Evolutionary conservation across 1,284 basidiomycete species (phyloP), one percentile per base, ranked within the genome.

Genomic region (Microbotryomycetes sp.): DNA sequence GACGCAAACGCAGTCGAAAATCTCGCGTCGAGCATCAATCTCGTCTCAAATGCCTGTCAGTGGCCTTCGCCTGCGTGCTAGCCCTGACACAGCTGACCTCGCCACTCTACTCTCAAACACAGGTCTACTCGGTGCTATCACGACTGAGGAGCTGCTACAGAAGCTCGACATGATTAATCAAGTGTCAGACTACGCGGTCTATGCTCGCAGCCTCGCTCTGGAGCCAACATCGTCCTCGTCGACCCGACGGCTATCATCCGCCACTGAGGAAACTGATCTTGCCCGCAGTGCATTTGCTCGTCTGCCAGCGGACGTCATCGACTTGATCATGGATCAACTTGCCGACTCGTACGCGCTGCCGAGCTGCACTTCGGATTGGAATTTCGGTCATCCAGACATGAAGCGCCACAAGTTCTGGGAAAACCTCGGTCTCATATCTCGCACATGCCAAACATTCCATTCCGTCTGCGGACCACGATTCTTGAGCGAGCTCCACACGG

Each of bases 301-400:
- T n/a, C 56, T 64, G 4, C 62, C 62, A 3, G 54, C 31, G 27
- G 62, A 64, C 46, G 21, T 64, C 1, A 21, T 64, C 45, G 24
- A 45, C 45, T 53, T 64, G 45, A 49, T 64, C 45, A n/a, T 64
- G 15, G 21, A 28, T 3, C 47, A 64, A 13, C 56, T 64, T 4
- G 35, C 51, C 13, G 24, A 21, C 16, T 16, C 60, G 3, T 50
- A 31, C 47, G 11, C 2, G 28, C 13, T n/a, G 21, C 21, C 23
- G n/a, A n/a, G 24, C 23, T 16, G n/a, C 50, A 13, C 29, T 4
- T 29, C 27, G 7, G 7, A 52, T 11, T 52, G 35, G 35, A 41
- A 9, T 18, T 41, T 41, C 18, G 35, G 35, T 18, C 9, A 18
- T 26, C 16, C 23, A 52, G 15, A 52, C 50, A 13, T n/a, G n/a